These are phyloP conservation scores for Hevea brasiliensis DNA, from an alignment of 345 rosid genomes.

Conservation along the genomic window DNA sequence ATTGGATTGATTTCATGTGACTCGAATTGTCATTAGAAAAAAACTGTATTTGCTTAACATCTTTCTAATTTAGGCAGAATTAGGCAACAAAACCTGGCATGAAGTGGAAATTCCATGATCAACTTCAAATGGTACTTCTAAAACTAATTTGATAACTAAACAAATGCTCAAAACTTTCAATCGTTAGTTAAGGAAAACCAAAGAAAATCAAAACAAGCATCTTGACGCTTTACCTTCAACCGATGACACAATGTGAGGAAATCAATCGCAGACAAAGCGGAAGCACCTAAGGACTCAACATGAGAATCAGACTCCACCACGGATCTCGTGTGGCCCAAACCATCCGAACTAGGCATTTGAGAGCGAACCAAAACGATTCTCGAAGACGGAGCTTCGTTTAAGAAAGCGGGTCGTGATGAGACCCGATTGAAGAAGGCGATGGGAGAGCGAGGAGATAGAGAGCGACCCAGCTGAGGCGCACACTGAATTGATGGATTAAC, in stretches of 20 bases:
- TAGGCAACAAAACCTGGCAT: too few relatives aligned
- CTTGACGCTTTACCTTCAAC: conserved; percentile 16
- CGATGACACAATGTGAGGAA: conserved; percentile 34
- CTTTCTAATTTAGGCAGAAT: too few relatives aligned
- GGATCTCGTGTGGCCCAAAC: conserved; percentile 27
- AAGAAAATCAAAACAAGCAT: neutral
- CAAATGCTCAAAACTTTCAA: neutral
- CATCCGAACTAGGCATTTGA: conserved; percentile 38
- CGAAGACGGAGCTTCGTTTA: conserved; percentile 27
- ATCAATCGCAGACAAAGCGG: conserved; percentile 25
- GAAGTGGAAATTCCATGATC: too few relatives aligned
- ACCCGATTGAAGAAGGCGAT: conserved; percentile 28
- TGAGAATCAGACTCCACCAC: conserved; percentile 27
- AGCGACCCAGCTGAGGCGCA: conserved; percentile 36
- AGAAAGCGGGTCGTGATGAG: conserved; percentile 27
- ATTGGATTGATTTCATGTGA: too few relatives aligned
- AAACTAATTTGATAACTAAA: neutral
- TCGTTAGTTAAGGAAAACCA: too few relatives aligned
- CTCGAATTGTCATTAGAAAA: too few relatives aligned
- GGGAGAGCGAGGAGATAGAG: conserved; percentile 29
- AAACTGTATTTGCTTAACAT: too few relatives aligned
- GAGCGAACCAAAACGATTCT: conserved; percentile 48
- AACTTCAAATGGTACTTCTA: neutral
- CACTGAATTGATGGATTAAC: conserved; percentile 39
- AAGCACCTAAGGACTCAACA: conserved; percentile 16